Base-by-base conservation (phyloP, 176 grass and related monocot species). In the Otatea glauca region DNA sequence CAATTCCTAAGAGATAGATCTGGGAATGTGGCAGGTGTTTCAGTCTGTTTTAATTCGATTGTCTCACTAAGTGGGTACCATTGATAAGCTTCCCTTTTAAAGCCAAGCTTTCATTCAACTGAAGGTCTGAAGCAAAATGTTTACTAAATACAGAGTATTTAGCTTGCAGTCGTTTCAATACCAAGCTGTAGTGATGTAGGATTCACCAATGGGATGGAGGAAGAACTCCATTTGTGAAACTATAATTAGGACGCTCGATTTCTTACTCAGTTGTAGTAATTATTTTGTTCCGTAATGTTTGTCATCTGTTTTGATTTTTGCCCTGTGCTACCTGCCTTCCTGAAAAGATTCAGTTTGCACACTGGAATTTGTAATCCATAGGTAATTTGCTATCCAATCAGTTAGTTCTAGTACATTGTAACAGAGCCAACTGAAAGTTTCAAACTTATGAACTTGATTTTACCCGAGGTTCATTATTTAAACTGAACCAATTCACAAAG, bases 281-380 rank as follows among this genome's bases (percentile, higher is more conserved):
- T 60, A 15, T 59, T 59, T 18, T 42, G 9, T 29, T 70, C 50
- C 50, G 44, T 15, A 29, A 59, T 12, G 68, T 83, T 7, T 47
- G 38, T 48, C 43, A 27, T 21, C 41, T 59, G 14, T 45, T 71
- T 70, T 1, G 20, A 61, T 39, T 72, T 83, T 4, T 73, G 25
- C 55, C 16, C 6, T 37, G 37, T 21, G 24, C 17, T 38, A 50
- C 20, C 64, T 62, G 55, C 16, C 17, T 38, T 35, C 20, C 64
- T 62, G 55, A 25, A 63, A 24, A 37, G 25, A 73, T 83, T 83
- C 56, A 63, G 15, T 15, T 73, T 24, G 81, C 55, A 23, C 54
- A 83, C 41, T 73, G 68, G 55, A 48, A 45, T 61, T 73, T 47
- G 69, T 18, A 54, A 18, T 16, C 17, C 5, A 56, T 56, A 3